Percentiles rank a stretch among this genome's conserved stretches.
Evolutionary conservation across 306 rosid genomes (phyloP).

Genomic region (Lupinus albus): DNA sequence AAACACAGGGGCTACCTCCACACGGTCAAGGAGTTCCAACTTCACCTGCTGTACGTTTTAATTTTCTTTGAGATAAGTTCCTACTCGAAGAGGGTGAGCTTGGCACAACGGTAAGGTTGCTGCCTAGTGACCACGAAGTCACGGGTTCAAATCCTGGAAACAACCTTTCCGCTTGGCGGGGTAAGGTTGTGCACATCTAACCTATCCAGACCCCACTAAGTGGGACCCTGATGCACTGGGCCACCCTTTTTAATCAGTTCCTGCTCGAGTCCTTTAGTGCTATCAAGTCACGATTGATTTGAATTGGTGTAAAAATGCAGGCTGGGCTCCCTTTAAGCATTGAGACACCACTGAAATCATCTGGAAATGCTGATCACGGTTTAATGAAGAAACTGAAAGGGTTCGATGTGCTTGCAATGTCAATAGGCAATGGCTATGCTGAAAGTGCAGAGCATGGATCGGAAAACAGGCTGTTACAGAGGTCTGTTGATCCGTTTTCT

Average conservation of each 20-base stretch:
- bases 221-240: no score
- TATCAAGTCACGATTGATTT: constrained; percentile 31
- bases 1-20: constrained; percentile 62
- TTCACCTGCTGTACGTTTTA: constrained; percentile 70
- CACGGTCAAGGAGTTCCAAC: constrained; percentile 74
- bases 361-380: constrained; percentile 73
- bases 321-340: constrained; percentile 57
- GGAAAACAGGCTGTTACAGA: constrained; percentile 61
- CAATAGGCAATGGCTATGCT: constrained; percentile 75
- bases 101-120: no score
- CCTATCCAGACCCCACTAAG: no score
- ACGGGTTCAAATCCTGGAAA: no score
- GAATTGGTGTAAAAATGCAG: constrained; percentile 54
- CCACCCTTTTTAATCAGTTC: no score
- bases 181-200: no score
- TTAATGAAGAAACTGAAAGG: constrained; percentile 77
- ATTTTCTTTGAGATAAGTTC: constrained; percentile 25
- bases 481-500: constrained; percentile 52
- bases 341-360: constrained; percentile 71
- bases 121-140: no score
- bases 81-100: no score
- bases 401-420: constrained; percentile 89
- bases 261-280: background rate
- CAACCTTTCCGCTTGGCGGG: no score
- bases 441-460: constrained; percentile 62